A percentile compares a stretch with the other conserved stretches of the same genome.
phyloP scores from a whole-genome alignment of 1,284 basidiomycete species.

The Cerioporus squamosus region DNA sequence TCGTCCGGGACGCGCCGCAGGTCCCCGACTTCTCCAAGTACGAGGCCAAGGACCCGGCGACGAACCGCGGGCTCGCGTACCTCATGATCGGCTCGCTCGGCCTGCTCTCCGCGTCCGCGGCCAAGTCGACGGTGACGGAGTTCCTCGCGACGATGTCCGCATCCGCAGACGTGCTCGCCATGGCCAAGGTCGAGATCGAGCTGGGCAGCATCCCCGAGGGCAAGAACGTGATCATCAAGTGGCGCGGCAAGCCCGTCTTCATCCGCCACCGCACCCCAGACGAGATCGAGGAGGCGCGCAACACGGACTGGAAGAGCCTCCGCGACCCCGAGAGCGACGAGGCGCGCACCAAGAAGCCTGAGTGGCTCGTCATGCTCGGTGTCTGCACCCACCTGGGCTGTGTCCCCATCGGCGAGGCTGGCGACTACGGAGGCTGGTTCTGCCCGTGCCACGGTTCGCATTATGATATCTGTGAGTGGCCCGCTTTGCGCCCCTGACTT shows the following conservation, averaged over 20 bases:
- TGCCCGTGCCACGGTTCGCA: constrained; percentile 99
- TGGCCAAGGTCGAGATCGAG: constrained; percentile 98
- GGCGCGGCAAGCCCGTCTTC: constrained; percentile 99
- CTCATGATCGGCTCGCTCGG: constrained; percentile 98
- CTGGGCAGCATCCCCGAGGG: constrained; percentile 93
- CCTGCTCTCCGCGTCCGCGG: constrained; percentile 91
- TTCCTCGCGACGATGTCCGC: constrained; percentile 97
- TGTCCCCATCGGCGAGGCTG: constrained; percentile 97
- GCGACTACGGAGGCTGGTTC: constrained; percentile 98
- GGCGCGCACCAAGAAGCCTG: constrained; percentile 89
- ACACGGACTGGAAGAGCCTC: constrained; percentile 83
- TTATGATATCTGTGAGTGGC: constrained; percentile 85
- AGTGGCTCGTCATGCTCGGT: constrained; percentile 98
- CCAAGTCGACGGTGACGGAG: constrained; percentile 93
- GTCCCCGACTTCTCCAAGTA: constrained; percentile 93
- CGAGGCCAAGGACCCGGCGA: constrained; percentile 69
- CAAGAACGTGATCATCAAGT: constrained; percentile 98
- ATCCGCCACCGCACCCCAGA: constrained; percentile 93
- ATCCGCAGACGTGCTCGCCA: constrained; percentile 96
- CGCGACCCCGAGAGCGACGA: constrained; percentile 95
- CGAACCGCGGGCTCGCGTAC: constrained; percentile 90
- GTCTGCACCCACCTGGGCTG: constrained; percentile 99
- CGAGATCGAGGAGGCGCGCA: constrained; percentile 95
- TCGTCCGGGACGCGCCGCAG: constrained; percentile 66
- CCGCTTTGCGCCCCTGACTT: no score